Evolutionary conservation across 495 filamentous ascomycete genomes (phyloP), one percentile per base, ranked within the genome.

Genomic region (Penicillium odoratum): DNA sequence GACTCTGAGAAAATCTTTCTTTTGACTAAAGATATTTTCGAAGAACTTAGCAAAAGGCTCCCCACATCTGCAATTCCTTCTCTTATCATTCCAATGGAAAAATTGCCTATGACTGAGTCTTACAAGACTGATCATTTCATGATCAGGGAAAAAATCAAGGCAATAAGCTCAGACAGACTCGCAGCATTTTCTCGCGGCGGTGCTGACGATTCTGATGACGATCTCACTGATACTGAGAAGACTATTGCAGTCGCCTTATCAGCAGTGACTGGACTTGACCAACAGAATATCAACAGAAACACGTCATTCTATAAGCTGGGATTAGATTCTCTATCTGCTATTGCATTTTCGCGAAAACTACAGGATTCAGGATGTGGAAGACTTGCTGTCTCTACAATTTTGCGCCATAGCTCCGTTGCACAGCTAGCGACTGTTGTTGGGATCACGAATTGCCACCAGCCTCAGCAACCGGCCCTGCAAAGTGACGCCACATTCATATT

Each of bases 281-380:
- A 72, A 3, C 47, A 60, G 4, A 68, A 70, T 1, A 72, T 93
- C 48, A 46, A 58, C 9, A 72, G 74, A 25, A 69, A 78, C 30
- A 82, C 71, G 0, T 85, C 79, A 1, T 84, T 87, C 45, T 81
- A 90, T 49, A 80, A 74, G 25, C 73, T 93, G 6, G 91, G 91
- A 0, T 68, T 95, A 21, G 90, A 95, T 67, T 93, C 90, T 0
- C 84, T 95, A n/a, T 87, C 85, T 29, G 89, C 88, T 0, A 93
- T 95, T 48, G 70, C 80, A 11, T 68, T 92, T 38, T 81, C 87
- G 0, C 84, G 74, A 21, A 64, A 67, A 38, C 67, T 91, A 1
- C 69, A 75, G 46, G 57, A 73, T 3, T 54, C 55, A 7, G 72
- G 79, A 3, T 74, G 70, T 42, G 66, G 54, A 31, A 70, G 78